Evolutionary conservation across 2,329 filamentous ascomycete genomes (phyloP), one percentile per base, ranked within the genome.

Genomic region (Proliferodiscus dingleyae): DNA sequence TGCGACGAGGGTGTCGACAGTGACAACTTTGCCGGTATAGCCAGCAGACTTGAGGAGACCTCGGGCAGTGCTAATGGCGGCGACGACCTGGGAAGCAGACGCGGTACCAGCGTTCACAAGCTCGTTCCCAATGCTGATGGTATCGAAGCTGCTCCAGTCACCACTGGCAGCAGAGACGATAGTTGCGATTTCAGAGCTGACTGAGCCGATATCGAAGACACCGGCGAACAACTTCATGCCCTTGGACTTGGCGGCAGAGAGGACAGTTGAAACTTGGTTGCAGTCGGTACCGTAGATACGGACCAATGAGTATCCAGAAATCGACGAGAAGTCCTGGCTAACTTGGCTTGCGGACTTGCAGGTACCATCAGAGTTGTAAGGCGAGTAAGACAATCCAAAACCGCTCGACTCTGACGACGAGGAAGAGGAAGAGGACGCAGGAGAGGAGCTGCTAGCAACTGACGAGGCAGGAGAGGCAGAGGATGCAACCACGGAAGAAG

Each of bases 221-320:
- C 88, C 89, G 10, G 84, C 74, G 65, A 94, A 86, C 24, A 95
- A 68, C 64, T 82, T 83, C 63, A 87, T 75, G 38, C 74, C 75
- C 57, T 80, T 74, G n/a, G 72, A 65, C 57, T 78, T 78, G 29
- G 82, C 84, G 7, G 83, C 82, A 9, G 72, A 66, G 24, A 85
- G 68, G 15, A 85, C 77, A 11, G 73, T 78, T 2, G 72, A 64
- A 30, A 88, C 75, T 63, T 90, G 85, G 59, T 87, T 70, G 65
- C 89, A 94, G 64, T 89, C 87, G 46, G 81, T 80, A 42, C 88
- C 89, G 61, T 95, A 95, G 60, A 87, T 77, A 41, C 89, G 85
- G 44, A 94, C 70, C 28, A 81, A 65, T 15, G 72, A 71, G 66
- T 85, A 89, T 11, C 67, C 64, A 18, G 68, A 69, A 22, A 80